These are phyloP conservation scores for Tulasnella sp. DNA, from an alignment of 768 basidiomycete genomes.

Conservation along the genomic window DNA sequence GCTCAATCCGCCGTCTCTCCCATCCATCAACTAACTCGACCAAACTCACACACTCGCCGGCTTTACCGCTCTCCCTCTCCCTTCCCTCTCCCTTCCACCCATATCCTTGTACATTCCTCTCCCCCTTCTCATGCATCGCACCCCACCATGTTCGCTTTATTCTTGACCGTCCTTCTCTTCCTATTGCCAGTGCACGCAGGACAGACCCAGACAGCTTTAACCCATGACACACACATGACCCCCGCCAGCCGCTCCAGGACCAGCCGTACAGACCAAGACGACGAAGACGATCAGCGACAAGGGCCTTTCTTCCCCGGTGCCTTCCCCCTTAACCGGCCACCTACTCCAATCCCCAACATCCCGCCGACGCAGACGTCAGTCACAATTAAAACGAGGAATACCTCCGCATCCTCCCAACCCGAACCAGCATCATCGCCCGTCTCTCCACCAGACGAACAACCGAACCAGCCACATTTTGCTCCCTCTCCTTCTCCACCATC, in stretches of 20 bases:
- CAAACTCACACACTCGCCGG: conserved; percentile 8
- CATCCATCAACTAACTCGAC: conserved; percentile 24
- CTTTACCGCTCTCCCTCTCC: conserved; percentile 20
- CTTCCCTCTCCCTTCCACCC: not conserved
- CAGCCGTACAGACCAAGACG: not conserved
- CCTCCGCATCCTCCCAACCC: conserved; percentile 21
- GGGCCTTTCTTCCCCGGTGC: conserved; percentile 15
- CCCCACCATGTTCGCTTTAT: conserved; percentile 24
- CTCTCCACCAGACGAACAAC: conserved; percentile 15
- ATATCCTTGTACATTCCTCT: not conserved
- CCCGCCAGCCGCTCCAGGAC: conserved; percentile 16
- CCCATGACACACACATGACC: not conserved
- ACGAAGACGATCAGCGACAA: conserved; percentile 19
- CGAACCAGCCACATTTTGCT: not conserved
- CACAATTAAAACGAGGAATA: not conserved
- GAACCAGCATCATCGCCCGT: not conserved
- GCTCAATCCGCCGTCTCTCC: conserved; percentile 11
- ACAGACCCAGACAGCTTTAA: not conserved
- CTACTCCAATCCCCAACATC: not conserved
- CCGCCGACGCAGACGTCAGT: not conserved
- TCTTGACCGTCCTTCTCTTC: conserved; percentile 14
- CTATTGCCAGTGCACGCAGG: conserved; percentile 22
- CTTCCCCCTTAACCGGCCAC: conserved; percentile 14
- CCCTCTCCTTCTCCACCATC: not conserved
- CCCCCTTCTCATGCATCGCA: not conserved